These are phyloP conservation scores for Sclerotinia subarctica DNA, from an alignment of 2,329 filamentous ascomycete genomes.

Conservation along the genomic window DNA sequence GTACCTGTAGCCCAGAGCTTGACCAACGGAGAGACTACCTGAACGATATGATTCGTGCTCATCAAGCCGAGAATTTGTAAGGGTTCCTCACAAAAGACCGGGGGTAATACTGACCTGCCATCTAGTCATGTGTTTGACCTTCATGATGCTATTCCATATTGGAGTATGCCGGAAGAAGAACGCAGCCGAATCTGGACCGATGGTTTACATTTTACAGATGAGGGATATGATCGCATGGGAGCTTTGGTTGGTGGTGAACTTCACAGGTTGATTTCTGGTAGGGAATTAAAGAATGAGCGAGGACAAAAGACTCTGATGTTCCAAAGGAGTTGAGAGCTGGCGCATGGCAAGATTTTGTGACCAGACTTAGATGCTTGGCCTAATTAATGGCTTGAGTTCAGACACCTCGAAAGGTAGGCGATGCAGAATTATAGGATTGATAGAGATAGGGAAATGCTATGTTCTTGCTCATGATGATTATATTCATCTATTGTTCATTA, in stretches of 20 bases:
- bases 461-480: conserved; percentile 3
- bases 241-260: conserved; percentile 53
- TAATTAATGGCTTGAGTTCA: neutral
- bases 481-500: conserved; percentile 12
- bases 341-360: neutral
- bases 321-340: neutral
- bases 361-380: neutral
- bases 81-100: conserved; percentile 32
- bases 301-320: conserved; percentile 1
- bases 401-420: neutral
- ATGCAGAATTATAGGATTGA: neutral
- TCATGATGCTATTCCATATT: conserved; percentile 52
- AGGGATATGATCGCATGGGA: conserved; percentile 62
- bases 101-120: neutral
- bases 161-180: conserved; percentile 46
- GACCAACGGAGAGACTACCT: conserved; percentile 44
- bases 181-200: conserved; percentile 57
- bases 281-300: conserved; percentile 27
- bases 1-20: conserved; percentile 33
- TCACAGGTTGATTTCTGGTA: conserved; percentile 43
- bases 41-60: conserved; percentile 52
- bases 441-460: neutral
- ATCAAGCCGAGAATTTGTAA: conserved; percentile 52
- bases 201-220: conserved; percentile 54
- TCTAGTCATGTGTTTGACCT: conserved; percentile 57